Evolutionary conservation across 129 eudicot species (phyloP).

Genomic region (Arctium minus): DNA sequence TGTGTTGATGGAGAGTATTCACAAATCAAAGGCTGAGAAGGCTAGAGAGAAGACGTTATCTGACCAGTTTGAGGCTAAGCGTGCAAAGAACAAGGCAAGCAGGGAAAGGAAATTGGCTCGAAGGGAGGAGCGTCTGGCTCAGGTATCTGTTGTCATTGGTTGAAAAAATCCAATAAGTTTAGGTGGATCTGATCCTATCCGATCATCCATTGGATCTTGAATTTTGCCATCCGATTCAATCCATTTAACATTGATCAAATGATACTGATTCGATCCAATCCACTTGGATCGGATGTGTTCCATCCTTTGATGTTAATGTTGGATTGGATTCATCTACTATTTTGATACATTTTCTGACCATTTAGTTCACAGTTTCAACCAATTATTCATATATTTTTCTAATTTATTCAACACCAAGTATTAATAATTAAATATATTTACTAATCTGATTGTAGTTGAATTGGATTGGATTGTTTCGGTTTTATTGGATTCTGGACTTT

Average conservation of each 20-base stretch:
- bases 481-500: background rate
- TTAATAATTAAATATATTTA: too few species aligned
- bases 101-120: slow-evolving; percentile 55
- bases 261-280: too few species aligned
- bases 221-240: background rate
- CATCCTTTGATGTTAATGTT: background rate
- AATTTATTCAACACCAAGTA: background rate
- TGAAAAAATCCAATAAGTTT: background rate
- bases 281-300: too few species aligned
- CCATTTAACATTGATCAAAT: background rate
- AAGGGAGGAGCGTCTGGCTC: slow-evolving; percentile 65
- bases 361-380: too few species aligned
- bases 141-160: slow-evolving; percentile 24
- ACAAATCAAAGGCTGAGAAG: slow-evolving; percentile 90
- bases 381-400: too few species aligned
- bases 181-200: background rate
- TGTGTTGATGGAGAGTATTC: slow-evolving; percentile 84
- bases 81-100: slow-evolving; percentile 75
- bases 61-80: slow-evolving; percentile 74
- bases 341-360: background rate
- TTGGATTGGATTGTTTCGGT: too few species aligned
- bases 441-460: too few species aligned
- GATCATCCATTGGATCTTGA: background rate
- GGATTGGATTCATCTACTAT: background rate
- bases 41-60: slow-evolving; percentile 86